Evolutionary conservation across 73 alveolate genomes (phyloP), one percentile per base, ranked within the genome.

Genomic region (Strombidium stylifer): DNA sequence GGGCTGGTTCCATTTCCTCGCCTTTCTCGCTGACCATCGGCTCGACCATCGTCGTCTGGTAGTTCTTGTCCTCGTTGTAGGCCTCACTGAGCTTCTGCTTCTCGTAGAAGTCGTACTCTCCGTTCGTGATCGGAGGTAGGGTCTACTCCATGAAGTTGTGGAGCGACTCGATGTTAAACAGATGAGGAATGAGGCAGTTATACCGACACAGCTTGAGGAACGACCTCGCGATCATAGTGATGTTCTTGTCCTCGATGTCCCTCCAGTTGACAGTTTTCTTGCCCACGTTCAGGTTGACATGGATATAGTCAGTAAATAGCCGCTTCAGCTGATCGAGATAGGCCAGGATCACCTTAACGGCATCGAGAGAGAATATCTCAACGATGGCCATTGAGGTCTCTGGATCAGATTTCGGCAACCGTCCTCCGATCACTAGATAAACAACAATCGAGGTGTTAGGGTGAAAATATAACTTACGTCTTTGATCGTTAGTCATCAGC

Each of bases 131-230:
- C 18, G 91, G 91, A 11, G 94, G 94, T 2, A 72, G 52, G 41
- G 81, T 61, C 8, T 85, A 62, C 56, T 31, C 20, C 18, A 85
- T 20, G 14, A 73, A 49, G 27, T 71, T 90, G 26, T 70, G 72
- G 32, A 85, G 35, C 24, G 73, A 39, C 41, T 85, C 94, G n/a
- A 85, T 84, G 52, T 85, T 85, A n/a, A 85, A 57, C 82, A 85
- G 27, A 39, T 85, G 87, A 10, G 94, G 94, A 32, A 85, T 70
- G 25, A 85, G 60, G 44, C n/a, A 49, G 45, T 58, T 47, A 3
- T 47, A 40, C 30, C 89, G 62, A 10, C 78, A 48, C 47, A 55
- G 44, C 28, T 84, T 73, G 20, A 85, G 58, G 66, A 85, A 85
- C 34, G 79, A 51, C 23, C 89, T 50, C 48, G 83, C 28, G 30